These are phyloP conservation scores for Aspergillus fijiensis DNA, from an alignment of 2,329 filamentous ascomycete genomes.

Conservation along the genomic window DNA sequence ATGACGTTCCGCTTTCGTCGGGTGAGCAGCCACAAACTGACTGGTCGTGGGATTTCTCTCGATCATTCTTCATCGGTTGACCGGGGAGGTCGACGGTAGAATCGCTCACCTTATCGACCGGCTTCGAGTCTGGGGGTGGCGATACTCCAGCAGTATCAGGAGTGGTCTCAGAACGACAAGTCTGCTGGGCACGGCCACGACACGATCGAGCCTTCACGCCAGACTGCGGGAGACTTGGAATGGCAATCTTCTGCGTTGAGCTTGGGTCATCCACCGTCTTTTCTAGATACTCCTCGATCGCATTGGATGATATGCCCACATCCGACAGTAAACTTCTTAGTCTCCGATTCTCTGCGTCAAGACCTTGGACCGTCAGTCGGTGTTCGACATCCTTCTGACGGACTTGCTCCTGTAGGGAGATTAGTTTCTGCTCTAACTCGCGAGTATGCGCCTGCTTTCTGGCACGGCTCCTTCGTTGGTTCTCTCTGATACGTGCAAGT, in stretches of 20 bases:
- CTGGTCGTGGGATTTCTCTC: constrained; percentile 3
- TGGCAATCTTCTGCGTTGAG: constrained; percentile 34
- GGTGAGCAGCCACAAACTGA: constrained; percentile 27
- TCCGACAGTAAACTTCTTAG: constrained; percentile 27
- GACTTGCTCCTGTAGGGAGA: constrained; percentile 26
- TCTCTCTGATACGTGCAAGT: constrained; percentile 44
- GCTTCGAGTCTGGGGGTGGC: background rate
- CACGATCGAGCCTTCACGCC: background rate
- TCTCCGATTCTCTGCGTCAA: constrained; percentile 36
- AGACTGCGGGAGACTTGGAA: constrained; percentile 30
- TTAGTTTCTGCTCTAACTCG: constrained; percentile 37
- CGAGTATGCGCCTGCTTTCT: constrained; percentile 37
- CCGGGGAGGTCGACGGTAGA: no score
- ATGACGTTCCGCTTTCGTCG: constrained; percentile 14
- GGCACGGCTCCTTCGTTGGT: constrained; percentile 40
- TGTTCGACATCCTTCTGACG: constrained; percentile 35
- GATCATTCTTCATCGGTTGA: no score
- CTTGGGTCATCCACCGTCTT: constrained; percentile 19
- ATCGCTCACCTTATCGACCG: no score
- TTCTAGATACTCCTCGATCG: constrained; percentile 31
- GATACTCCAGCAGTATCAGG: background rate
- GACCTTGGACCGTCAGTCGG: constrained; percentile 32
- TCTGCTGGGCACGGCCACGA: background rate
- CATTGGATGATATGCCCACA: constrained; percentile 24
- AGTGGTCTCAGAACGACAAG: background rate